Percentiles rank a stretch among this genome's conserved stretches.
phyloP scores from a whole-genome alignment of 805 yeast species.

The Teunomyces pallodes region DNA sequence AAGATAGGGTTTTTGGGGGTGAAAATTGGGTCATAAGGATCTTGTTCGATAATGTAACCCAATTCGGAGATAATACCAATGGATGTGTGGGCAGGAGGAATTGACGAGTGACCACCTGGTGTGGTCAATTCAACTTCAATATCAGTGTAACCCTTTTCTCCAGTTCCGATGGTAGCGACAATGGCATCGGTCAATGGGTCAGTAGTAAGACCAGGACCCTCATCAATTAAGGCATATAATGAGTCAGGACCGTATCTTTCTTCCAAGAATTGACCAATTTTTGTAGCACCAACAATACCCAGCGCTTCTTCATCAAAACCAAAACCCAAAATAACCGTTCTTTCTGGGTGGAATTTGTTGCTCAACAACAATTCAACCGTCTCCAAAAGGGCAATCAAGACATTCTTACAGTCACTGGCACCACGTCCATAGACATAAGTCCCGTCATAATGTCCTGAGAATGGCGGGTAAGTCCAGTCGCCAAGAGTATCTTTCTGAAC shows the following conservation, averaged over 20 bases:
- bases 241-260: conserved; percentile 60
- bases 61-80: conserved; percentile 72
- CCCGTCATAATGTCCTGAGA: conserved; percentile 60
- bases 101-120: conserved; percentile 77
- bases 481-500: conserved; percentile 54
- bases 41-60: conserved; percentile 52
- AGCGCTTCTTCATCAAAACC: conserved; percentile 81
- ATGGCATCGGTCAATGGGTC: conserved; percentile 47
- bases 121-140: conserved; percentile 48
- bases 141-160: conserved; percentile 51
- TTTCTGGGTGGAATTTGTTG: conserved; percentile 54
- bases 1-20: conserved; percentile 59
- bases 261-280: conserved; percentile 46
- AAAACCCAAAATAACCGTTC: conserved; percentile 62
- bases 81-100: conserved; percentile 79
- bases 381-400: conserved; percentile 64
- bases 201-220: conserved; percentile 44
- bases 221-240: conserved; percentile 67
- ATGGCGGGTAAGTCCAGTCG: conserved; percentile 70
- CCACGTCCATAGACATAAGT: conserved; percentile 74
- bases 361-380: conserved; percentile 49
- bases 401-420: conserved; percentile 69
- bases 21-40: conserved; percentile 50
- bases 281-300: conserved; percentile 60
- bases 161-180: conserved; percentile 48